Base-by-base conservation (phyloP, 1,284 basidiomycete species). In the Prillingera fragicola region DNA sequence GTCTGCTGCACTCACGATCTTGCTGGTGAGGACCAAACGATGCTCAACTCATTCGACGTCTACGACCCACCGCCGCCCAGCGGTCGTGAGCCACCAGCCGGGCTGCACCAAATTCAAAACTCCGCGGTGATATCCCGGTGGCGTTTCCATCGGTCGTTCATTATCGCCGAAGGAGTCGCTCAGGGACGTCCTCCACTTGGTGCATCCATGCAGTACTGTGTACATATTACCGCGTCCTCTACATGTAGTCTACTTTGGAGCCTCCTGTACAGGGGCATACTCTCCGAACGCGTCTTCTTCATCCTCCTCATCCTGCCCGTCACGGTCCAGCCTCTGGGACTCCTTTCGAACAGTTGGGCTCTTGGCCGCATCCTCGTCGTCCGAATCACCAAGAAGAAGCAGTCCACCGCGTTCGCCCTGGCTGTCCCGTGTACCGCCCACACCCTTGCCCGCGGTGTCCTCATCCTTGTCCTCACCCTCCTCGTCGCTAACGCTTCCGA, bases 211-310 rank as follows among this genome's bases (percentile, higher is more conserved):
- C 29, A 31, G n/a, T 17, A 31, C 18, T 8, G 29, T 31, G 18
- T 8, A 15, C 33, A 35, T 23, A 24, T 23, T 35, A 24, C n/a
- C 23, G 22, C 21, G 25, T 24, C 34, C 17, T 27, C 33, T 22
- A 33, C 32, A 35, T 35, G 33, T 22, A 36, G 34, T 33, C 33
- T 33, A 14, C 21, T 27, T 15, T 38, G 38, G n/a, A n/a, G n/a
- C n/a, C n/a, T n/a, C n/a, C n/a, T n/a, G n/a, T 8, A 33, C 19
- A 18, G 26, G 15, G 18, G 56, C 55, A 43, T 52, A 65, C 8
- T 59, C 56, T 17, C 63, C 63, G 48, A 58, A 65, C 13, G 37
- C 39, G 36, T 54, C 56, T 8, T 33, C 50, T 8, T 54, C 54
- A 12, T 49, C 52, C 42, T 48, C 34, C 15, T 48, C 45, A 21